Percentiles rank a stretch among this genome's conserved stretches.
These are phyloP conservation scores for Fusarium penzigii DNA, from an alignment of 2,329 filamentous ascomycete species.

Conservation along the genomic window DNA sequence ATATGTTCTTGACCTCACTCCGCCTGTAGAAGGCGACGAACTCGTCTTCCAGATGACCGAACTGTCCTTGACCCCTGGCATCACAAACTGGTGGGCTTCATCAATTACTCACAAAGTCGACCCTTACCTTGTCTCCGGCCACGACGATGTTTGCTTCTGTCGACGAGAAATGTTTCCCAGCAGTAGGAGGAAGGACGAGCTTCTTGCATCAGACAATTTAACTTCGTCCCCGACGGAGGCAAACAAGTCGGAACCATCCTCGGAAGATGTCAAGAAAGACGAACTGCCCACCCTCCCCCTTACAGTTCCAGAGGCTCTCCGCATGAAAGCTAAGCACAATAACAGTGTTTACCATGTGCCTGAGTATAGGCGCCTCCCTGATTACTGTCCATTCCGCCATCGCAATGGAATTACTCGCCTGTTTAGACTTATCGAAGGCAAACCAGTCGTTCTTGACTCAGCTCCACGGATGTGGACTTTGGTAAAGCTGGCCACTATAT, in stretches of 20 bases:
- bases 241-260: not conserved
- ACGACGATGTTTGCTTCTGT: slow-evolving; percentile 44
- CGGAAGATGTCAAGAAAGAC: not conserved
- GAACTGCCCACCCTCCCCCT: slow-evolving; percentile 1
- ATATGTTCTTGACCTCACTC: slow-evolving; percentile 65
- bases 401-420: slow-evolving; percentile 63
- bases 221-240: not conserved
- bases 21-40: slow-evolving; percentile 62
- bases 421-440: slow-evolving; percentile 57
- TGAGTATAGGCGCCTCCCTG: slow-evolving; percentile 42
- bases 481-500: slow-evolving; percentile 60
- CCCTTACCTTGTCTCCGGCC: slow-evolving; percentile 37
- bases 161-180: slow-evolving; percentile 2
- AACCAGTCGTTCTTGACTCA: slow-evolving; percentile 59
- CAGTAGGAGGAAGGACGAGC: not conserved
- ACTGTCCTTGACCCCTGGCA: slow-evolving; percentile 56
- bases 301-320: slow-evolving; percentile 10
- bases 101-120: slow-evolving; percentile 34
- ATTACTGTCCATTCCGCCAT: slow-evolving; percentile 67
- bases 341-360: slow-evolving; percentile 28
- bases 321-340: slow-evolving; percentile 24
- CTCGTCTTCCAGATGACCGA: slow-evolving; percentile 60
- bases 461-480: slow-evolving; percentile 68
- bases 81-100: slow-evolving; percentile 56
- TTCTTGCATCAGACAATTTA: not conserved